phyloP scores from a whole-genome alignment of 1,284 basidiomycete species.

The Marasmius sp. region DNA sequence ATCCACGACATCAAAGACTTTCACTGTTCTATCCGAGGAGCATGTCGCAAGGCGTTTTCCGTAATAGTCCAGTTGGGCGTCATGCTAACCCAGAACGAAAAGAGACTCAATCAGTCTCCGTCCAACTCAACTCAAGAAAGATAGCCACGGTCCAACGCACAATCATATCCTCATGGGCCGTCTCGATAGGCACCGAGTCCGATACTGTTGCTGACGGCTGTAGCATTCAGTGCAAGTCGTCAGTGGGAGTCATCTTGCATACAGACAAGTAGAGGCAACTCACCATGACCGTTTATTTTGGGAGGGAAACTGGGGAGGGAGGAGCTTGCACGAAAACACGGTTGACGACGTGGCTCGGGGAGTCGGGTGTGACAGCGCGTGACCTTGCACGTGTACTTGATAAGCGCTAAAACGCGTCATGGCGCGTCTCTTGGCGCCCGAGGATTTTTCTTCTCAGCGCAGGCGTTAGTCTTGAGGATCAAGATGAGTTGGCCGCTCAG shows the following conservation, averaged over 20 bases:
- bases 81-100: slow-evolving; percentile 63
- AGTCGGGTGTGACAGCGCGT: not conserved
- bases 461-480: no score
- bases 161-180: slow-evolving; percentile 94
- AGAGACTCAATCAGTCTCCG: not conserved
- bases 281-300: not conserved
- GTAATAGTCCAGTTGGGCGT: slow-evolving; percentile 98
- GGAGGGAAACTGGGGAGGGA: no score
- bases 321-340: not conserved
- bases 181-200: slow-evolving; percentile 82
- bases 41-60: slow-evolving; percentile 96
- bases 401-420: no score
- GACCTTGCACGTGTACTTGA: not conserved
- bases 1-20: slow-evolving; percentile 93
- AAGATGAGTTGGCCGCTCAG: no score
- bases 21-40: slow-evolving; percentile 94
- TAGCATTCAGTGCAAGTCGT: not conserved
- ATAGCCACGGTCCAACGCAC: slow-evolving; percentile 48
- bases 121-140: not conserved
- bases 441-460: no score
- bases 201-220: slow-evolving; percentile 57
- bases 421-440: no score
- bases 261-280: not conserved
- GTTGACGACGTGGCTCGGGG: slow-evolving; percentile 3
- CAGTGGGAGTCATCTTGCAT: not conserved